Percentiles rank a stretch among this genome's conserved stretches.
Conservation (phyloP, 208 protist species). For the Novymonas esmeraldas region DNA sequence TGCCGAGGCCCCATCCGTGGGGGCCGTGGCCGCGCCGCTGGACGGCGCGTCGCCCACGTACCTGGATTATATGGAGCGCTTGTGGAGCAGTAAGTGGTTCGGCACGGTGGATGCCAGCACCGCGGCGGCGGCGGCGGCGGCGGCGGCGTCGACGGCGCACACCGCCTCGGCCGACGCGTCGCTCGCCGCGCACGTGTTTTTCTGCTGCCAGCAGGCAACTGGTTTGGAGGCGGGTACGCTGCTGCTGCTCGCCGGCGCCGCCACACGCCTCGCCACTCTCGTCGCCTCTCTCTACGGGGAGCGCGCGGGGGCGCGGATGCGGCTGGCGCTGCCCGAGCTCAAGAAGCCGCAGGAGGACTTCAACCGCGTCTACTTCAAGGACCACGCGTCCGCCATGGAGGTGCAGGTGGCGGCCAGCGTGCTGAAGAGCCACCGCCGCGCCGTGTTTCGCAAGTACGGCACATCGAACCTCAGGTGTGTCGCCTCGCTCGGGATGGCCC, state of each 20-base stretch:
- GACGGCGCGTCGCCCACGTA: slow-evolving; percentile 32
- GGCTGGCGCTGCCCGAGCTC: slow-evolving; percentile 68
- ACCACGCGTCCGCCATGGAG: slow-evolving; percentile 60
- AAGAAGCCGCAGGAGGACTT: slow-evolving; percentile 72
- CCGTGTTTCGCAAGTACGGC: slow-evolving; percentile 66
- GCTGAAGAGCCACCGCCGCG: slow-evolving; percentile 77
- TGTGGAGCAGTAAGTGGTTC: slow-evolving; percentile 80
- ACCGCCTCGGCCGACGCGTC: slow-evolving; percentile 10
- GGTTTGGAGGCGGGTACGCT: slow-evolving; percentile 58
- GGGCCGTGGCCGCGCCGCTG: background rate
- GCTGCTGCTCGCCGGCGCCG: slow-evolving; percentile 56
- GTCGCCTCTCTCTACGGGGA: slow-evolving; percentile 86
- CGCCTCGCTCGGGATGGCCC: slow-evolving; percentile 61
- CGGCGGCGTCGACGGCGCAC: slow-evolving; percentile 9
- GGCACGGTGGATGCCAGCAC: slow-evolving; percentile 53
- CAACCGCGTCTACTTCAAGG: slow-evolving; percentile 79
- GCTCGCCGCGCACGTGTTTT: slow-evolving; percentile 52
- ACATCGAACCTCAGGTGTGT: slow-evolving; percentile 80
- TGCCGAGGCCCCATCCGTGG: background rate
- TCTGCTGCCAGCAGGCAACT: slow-evolving; percentile 39
- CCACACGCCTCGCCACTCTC: slow-evolving; percentile 68
- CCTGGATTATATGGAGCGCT: slow-evolving; percentile 55
- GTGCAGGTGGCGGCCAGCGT: slow-evolving; percentile 77
- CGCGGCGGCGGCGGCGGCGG: slow-evolving; percentile 1
- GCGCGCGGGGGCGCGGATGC: slow-evolving; percentile 77